Percentiles rank a stretch among this genome's conserved stretches.
These are phyloP conservation scores for Mollisiaceae sp. DNA, from an alignment of 2,329 filamentous ascomycete genomes.

Conservation along the genomic window DNA sequence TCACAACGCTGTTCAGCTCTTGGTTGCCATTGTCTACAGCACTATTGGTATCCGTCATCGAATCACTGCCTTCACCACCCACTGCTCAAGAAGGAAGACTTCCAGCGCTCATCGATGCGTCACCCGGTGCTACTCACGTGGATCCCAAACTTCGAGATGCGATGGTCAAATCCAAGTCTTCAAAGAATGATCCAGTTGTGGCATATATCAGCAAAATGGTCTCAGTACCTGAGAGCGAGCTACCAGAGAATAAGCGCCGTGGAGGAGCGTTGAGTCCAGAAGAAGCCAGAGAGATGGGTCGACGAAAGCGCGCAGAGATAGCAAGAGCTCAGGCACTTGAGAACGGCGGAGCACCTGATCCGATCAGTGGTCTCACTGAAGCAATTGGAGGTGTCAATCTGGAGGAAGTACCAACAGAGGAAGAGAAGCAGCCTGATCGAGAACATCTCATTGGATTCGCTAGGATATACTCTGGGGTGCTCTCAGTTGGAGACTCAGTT, in stretches of 20 bases:
- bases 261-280: constrained; percentile 78
- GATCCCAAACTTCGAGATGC: constrained; percentile 74
- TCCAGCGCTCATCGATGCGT: constrained; percentile 77
- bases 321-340: constrained; percentile 71
- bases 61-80: constrained; percentile 85
- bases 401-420: constrained; percentile 54
- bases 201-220: constrained; percentile 99
- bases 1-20: constrained; percentile 83
- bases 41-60: constrained; percentile 89
- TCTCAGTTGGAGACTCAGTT: constrained; percentile 87
- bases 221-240: constrained; percentile 88
- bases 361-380: constrained; percentile 55
- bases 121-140: constrained; percentile 77
- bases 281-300: constrained; percentile 85
- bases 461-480: constrained; percentile 86
- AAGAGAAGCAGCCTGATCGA: constrained; percentile 68
- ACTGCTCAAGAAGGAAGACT: constrained; percentile 80
- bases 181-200: constrained; percentile 76
- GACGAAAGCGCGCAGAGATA: constrained; percentile 88
- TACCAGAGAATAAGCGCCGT: constrained; percentile 82
- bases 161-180: constrained; percentile 79
- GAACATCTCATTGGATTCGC: constrained; percentile 96
- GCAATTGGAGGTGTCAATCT: constrained; percentile 65
- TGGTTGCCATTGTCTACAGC: constrained; percentile 96
- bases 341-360: constrained; percentile 38